These are phyloP conservation scores for Blyttiomyces sp. DNA, from an alignment of 371 early-diverging fungal genomes.

Conservation along the genomic window DNA sequence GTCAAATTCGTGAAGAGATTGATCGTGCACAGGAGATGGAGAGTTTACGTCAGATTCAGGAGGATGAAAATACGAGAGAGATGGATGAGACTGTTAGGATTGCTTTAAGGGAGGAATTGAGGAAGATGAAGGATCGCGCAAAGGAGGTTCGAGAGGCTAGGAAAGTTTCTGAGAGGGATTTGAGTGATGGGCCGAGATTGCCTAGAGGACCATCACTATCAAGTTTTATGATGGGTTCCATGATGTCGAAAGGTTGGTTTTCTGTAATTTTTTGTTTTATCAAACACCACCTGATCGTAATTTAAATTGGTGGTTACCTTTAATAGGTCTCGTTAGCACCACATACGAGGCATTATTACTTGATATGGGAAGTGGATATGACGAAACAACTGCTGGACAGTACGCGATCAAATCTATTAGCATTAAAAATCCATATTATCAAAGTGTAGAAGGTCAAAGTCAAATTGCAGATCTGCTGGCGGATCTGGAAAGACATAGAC, in stretches of 20 bases:
- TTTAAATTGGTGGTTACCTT: no score
- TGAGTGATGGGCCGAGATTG: not conserved
- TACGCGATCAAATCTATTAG: no score
- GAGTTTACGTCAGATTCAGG: not conserved
- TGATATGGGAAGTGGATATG: no score
- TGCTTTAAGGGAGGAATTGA: slow-evolving; percentile 21
- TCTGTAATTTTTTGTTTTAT: not conserved
- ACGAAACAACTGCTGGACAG: no score
- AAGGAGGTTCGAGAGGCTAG: slow-evolving; percentile 2
- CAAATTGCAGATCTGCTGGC: no score
- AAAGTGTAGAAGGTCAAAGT: no score
- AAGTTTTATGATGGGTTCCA: not conserved
- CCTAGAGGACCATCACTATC: not conserved
- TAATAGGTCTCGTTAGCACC: no score
- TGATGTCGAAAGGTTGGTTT: not conserved
- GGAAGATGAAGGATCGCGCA: slow-evolving; percentile 10
- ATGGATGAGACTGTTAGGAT: slow-evolving; percentile 14
- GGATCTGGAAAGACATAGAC: no score
- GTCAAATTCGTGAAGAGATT: not conserved
- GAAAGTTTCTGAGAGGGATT: not conserved
- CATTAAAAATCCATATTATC: no score
- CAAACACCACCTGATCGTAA: no score
- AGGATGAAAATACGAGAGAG: slow-evolving; percentile 16
- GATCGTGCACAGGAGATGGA: not conserved
- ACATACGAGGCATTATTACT: no score